phyloP scores from a whole-genome alignment of 495 filamentous ascomycete species.

The Aspergillus bertholletiae region DNA sequence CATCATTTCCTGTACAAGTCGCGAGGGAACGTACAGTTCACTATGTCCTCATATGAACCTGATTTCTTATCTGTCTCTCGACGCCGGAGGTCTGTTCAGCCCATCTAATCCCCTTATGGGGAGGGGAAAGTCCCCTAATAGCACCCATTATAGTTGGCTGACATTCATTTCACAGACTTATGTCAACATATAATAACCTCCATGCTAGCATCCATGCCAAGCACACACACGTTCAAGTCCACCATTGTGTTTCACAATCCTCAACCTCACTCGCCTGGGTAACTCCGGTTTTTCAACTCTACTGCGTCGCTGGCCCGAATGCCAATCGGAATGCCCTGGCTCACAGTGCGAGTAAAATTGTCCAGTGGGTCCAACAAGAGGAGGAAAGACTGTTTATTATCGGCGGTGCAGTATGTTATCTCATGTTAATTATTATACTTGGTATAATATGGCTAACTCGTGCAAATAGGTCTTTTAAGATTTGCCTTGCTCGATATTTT shows the following conservation, averaged over 20 bases:
- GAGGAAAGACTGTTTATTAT: conserved; percentile 95
- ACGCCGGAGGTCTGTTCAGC: conserved; percentile 52
- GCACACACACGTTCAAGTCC: conserved; percentile 77
- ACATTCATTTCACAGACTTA: conserved; percentile 46
- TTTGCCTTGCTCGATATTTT: neutral
- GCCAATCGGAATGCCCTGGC: conserved; percentile 74
- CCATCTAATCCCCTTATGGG: too few species aligned
- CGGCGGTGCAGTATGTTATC: conserved; percentile 70
- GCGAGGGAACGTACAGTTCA: conserved; percentile 88
- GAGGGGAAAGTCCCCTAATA: too few species aligned
- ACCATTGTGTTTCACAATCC: conserved; percentile 71
- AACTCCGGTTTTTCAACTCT: conserved; percentile 87
- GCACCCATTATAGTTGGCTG: conserved; percentile 1
- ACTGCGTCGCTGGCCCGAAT: conserved; percentile 82
- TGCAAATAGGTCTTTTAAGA: conserved; percentile 25
- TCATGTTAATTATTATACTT: neutral
- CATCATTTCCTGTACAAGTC: conserved; percentile 95
- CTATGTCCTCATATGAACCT: conserved; percentile 78
- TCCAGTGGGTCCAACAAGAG: conserved; percentile 84
- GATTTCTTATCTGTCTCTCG: conserved; percentile 62
- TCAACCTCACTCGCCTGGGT: conserved; percentile 83
- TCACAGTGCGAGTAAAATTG: conserved; percentile 79
- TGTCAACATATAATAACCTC: conserved; percentile 79
- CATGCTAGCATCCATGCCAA: conserved; percentile 82
- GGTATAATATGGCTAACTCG: neutral